These are phyloP conservation scores for Copromyces sp. DNA, from an alignment of 495 filamentous ascomycete species.

Conservation along the genomic window DNA sequence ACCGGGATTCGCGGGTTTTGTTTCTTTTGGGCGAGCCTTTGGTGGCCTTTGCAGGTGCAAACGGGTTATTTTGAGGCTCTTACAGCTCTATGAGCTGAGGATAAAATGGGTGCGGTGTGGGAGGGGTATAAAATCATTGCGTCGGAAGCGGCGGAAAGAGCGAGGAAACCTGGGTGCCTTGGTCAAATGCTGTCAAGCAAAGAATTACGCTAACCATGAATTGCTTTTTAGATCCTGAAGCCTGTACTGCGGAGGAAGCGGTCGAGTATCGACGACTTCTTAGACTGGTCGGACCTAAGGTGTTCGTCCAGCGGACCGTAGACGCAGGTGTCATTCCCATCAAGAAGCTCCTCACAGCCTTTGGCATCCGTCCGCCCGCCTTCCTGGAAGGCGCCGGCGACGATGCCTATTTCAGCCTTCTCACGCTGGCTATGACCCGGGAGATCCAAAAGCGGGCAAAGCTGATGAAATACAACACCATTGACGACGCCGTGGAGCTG, in stretches of 20 bases:
- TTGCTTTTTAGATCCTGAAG: conserved; percentile 32
- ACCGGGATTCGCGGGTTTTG: neutral
- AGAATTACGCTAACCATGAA: neutral
- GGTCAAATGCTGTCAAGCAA: neutral
- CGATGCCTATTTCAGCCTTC: conserved; percentile 59
- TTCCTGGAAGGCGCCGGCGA: conserved; percentile 69
- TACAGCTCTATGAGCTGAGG: neutral
- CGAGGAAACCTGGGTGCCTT: conserved; percentile 8
- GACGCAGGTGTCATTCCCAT: conserved; percentile 57
- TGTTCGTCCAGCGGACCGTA: conserved; percentile 67
- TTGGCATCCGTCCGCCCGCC: conserved; percentile 65
- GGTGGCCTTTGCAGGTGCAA: neutral
- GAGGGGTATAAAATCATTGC: neutral
- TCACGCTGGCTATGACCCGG: conserved; percentile 68
- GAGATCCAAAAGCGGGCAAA: conserved; percentile 77
- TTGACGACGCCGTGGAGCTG: conserved; percentile 78
- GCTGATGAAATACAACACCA: conserved; percentile 67
- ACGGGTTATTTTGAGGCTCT: neutral
- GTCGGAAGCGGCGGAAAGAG: neutral
- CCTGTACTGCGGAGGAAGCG: conserved; percentile 68
- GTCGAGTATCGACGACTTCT: conserved; percentile 55
- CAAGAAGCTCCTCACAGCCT: conserved; percentile 84
- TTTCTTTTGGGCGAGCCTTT: neutral
- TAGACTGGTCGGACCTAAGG: conserved; percentile 61
- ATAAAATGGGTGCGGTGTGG: neutral